A percentile compares a stretch with the other conserved stretches of the same genome.
These are phyloP conservation scores for Bonia amplexicaulis DNA, from an alignment of 176 grass and related monocot species.

Conservation along the genomic window DNA sequence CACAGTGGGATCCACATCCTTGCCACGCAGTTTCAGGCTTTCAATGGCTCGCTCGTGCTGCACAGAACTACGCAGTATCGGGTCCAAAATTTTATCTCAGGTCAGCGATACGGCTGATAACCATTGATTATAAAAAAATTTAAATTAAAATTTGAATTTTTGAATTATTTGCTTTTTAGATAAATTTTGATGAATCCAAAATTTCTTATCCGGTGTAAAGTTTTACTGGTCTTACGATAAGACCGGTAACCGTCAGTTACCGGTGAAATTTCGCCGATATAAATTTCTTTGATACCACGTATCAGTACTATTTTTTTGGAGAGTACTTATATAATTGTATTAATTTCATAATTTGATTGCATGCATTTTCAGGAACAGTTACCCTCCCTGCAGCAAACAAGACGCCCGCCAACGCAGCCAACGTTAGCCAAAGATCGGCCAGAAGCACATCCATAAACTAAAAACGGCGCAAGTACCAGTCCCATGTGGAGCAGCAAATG, in stretches of 20 bases:
- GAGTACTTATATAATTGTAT: not conserved
- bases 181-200: too few species aligned
- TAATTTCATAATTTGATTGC: not conserved
- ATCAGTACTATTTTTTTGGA: not conserved
- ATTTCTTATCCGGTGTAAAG: too few species aligned
- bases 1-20: not conserved
- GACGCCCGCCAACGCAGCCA: not conserved
- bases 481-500: not conserved
- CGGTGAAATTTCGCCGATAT: too few species aligned
- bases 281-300: not conserved
- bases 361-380: not conserved
- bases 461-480: not conserved
- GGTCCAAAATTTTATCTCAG: too few species aligned
- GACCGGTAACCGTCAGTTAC: too few species aligned
- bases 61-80: not conserved
- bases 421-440: not conserved
- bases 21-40: not conserved
- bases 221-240: too few species aligned
- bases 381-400: not conserved
- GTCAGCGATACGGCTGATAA: too few species aligned
- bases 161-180: too few species aligned
- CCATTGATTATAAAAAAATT: too few species aligned
- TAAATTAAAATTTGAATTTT: too few species aligned
- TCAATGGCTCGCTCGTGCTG: not conserved
- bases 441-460: not conserved